A percentile compares a stretch with the other conserved stretches of the same genome.
Evolutionary conservation across 768 basidiomycete species (phyloP).

Genomic region (Chlorophyllum brunneum): DNA sequence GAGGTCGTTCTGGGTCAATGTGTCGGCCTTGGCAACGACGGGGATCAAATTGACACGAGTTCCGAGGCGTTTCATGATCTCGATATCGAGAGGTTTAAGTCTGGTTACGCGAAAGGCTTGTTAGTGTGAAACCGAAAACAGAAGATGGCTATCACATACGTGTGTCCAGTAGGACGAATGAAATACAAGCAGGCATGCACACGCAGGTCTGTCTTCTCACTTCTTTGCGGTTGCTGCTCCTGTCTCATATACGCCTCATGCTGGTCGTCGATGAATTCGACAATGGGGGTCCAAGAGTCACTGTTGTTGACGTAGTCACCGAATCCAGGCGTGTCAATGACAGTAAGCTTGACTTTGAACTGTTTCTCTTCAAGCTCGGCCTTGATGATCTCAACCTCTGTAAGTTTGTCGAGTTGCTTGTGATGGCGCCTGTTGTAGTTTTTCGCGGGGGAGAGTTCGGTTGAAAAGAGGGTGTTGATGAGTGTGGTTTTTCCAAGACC

Average conservation of each 20-base stretch:
- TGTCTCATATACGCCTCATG: slow-evolving; percentile 96
- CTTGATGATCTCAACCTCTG: slow-evolving; percentile 98
- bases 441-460: slow-evolving; percentile 88
- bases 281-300: slow-evolving; percentile 96
- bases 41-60: slow-evolving; percentile 98
- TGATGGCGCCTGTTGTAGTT: slow-evolving; percentile 86
- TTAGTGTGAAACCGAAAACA: slow-evolving; percentile 4
- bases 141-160: slow-evolving; percentile 51
- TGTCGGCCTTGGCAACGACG: slow-evolving; percentile 96
- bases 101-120: slow-evolving; percentile 30
- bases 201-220: slow-evolving; percentile 90
- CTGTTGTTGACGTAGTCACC: slow-evolving; percentile 99
- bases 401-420: slow-evolving; percentile 98
- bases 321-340: slow-evolving; percentile 98
- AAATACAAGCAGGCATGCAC: slow-evolving; percentile 98
- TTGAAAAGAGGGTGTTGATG: slow-evolving; percentile 99
- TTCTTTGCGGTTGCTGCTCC: slow-evolving; percentile 97
- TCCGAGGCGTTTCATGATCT: slow-evolving; percentile 99
- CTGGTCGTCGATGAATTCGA: slow-evolving; percentile 97
- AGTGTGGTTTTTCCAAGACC: slow-evolving; percentile 96
- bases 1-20: slow-evolving; percentile 91
- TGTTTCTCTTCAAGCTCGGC: slow-evolving; percentile 98
- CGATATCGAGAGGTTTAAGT: slow-evolving; percentile 95
- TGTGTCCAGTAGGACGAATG: slow-evolving; percentile 92
- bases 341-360: slow-evolving; percentile 98